Base-by-base conservation (phyloP, 495 filamentous ascomycete species). In the Aspergillus bridgeri region DNA sequence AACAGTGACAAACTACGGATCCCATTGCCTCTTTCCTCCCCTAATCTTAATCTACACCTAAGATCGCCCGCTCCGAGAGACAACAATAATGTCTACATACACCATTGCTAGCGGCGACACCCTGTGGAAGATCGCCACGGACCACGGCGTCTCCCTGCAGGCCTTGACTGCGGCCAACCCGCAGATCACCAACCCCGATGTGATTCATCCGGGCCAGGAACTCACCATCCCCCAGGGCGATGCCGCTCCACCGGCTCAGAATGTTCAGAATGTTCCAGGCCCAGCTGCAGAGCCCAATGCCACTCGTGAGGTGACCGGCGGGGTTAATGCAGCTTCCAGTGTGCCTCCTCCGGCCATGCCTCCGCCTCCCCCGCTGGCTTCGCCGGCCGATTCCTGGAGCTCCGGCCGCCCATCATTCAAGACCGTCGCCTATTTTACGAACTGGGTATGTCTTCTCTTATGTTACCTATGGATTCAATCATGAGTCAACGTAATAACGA, bases 171-270 rank as follows among this genome's bases (percentile, higher is more conserved):
- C 52, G 3, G 52, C 52, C 52, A 54, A 54, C 52, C 52, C 52
- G 42, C 52, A 54, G 52, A 24, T 54, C 42, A 46, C 52, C 42
- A 54, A 54, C 23, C 52, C 52, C 21, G 52, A 54, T 54, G 42
- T 54, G 25, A 54, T 54, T 23, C 29, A 46, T 47, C 42, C 52
- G n/a, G 52, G 52, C 2, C 52, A 54, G 42, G 22, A 47, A 25
- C 23, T 54, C 6, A 44, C 46, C 19, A 54, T 54, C 42, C 52
- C 52, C 13, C 24, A 23, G 21, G 18, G 9, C 11, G 6, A 15
- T 4, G 33, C 33, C 33, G 7, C 33, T 38, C 33, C 33, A 15
- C 33, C 33, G 33, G 7, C 33, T 38, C 33, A 38, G 33, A 38
- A 38, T 38, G 33, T 15, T 38, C 33, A 38, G 33, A 38, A 38